A percentile compares a stretch with the other conserved stretches of the same genome.
Evolutionary conservation across 139 green algal genomes (phyloP).

Genomic region (Tetraselmis chui): DNA sequence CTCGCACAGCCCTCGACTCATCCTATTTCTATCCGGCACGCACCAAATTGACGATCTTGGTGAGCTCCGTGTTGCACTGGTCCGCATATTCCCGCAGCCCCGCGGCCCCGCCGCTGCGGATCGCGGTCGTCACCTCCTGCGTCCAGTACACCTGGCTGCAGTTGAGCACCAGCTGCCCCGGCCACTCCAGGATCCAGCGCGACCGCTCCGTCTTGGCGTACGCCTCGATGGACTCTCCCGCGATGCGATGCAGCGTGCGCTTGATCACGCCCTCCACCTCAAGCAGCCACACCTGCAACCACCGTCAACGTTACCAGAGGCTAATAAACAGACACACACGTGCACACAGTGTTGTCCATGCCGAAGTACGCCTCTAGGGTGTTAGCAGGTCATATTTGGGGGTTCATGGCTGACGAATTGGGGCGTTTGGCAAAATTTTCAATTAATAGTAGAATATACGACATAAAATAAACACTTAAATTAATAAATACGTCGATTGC

Average conservation of each 20-base stretch:
- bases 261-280: constrained; percentile 54
- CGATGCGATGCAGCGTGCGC: constrained; percentile 53
- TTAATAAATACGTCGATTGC: too few relatives aligned
- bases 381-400: too few relatives aligned
- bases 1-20: too few relatives aligned
- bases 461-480: too few relatives aligned
- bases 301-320: too few relatives aligned
- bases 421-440: too few relatives aligned
- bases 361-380: too few relatives aligned
- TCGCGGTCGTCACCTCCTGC: constrained; percentile 58
- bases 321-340: too few relatives aligned
- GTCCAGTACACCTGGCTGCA: constrained; percentile 75
- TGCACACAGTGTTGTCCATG: too few relatives aligned
- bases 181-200: constrained; percentile 66
- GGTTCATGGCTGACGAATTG: too few relatives aligned
- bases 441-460: too few relatives aligned
- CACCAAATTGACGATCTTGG: constrained; percentile 62
- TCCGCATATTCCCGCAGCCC: constrained; percentile 53
- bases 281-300: constrained; percentile 57
- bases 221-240: constrained; percentile 41
- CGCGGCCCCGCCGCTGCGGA: constrained; percentile 38
- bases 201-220: constrained; percentile 39
- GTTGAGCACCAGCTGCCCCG: constrained; percentile 65
- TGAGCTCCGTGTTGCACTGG: constrained; percentile 59
- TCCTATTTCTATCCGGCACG: too few relatives aligned